phyloP scores from a whole-genome alignment of 2,329 filamentous ascomycete genomes.

The Bipolaris cookei region DNA sequence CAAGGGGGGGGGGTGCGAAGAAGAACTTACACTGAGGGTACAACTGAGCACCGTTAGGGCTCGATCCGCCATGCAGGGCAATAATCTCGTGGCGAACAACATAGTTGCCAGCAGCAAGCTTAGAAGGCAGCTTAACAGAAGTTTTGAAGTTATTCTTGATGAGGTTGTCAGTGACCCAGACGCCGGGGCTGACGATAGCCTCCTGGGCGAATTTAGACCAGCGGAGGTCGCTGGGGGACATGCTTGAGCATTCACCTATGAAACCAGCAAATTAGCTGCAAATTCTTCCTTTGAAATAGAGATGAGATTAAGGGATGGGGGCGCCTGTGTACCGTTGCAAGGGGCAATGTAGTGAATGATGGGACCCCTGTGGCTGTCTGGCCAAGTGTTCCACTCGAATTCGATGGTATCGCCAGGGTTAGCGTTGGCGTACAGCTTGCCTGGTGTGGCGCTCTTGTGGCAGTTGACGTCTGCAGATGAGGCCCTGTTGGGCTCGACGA shows the following conservation, averaged over 20 bases:
- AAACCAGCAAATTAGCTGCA: not conserved
- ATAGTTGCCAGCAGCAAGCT: conserved; percentile 58
- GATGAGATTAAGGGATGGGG: not conserved
- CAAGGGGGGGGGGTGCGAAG: too few species aligned
- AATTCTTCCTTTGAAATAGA: not conserved
- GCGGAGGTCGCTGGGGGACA: conserved; percentile 31
- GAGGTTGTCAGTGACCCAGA: conserved; percentile 46
- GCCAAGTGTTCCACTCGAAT: conserved; percentile 49
- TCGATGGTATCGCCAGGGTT: conserved; percentile 44
- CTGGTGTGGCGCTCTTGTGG: conserved; percentile 49
- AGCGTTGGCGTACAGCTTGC: conserved; percentile 41
- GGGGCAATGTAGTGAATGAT: conserved; percentile 50
- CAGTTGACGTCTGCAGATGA: conserved; percentile 44
- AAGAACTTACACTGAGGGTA: conserved; percentile 57
- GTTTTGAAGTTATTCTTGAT: conserved; percentile 56
- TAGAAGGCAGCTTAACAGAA: conserved; percentile 53
- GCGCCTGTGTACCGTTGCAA: conserved; percentile 37
- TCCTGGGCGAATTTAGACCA: conserved; percentile 47
- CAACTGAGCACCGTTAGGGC: conserved; percentile 57
- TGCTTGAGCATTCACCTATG: conserved; percentile 42
- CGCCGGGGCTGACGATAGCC: conserved; percentile 34
- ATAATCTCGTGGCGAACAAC: conserved; percentile 63
- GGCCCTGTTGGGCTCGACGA: conserved; percentile 41
- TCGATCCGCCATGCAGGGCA: conserved; percentile 54
- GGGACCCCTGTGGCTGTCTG: conserved; percentile 46